Conservation (phyloP, 2,329 filamentous ascomycete species). For the Botrytis byssoidea region DNA sequence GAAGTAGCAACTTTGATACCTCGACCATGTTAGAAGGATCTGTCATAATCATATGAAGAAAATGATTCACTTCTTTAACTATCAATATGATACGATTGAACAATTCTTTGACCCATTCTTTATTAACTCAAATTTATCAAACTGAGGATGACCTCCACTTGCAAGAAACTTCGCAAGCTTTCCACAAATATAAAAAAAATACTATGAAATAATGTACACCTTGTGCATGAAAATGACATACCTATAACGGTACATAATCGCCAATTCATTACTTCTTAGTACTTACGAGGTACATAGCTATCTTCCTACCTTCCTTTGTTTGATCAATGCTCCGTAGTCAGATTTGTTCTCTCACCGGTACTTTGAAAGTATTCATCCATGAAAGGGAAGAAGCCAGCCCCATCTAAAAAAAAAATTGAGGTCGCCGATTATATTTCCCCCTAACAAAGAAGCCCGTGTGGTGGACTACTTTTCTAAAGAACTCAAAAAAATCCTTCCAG, state of each 20-base stretch:
- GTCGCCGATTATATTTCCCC: constrained; percentile 21
- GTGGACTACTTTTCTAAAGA: neutral
- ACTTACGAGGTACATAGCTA: constrained; percentile 11
- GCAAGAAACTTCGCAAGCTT: constrained; percentile 8
- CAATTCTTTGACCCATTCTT: neutral
- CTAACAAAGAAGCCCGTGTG: constrained; percentile 10
- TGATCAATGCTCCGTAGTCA: neutral
- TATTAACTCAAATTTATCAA: neutral
- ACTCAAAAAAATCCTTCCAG: neutral
- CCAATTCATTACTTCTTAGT: neutral
- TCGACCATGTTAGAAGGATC: constrained; percentile 9
- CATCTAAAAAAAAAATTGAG: constrained; percentile 13
- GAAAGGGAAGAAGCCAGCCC: constrained; percentile 4
- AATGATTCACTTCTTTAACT: neutral
- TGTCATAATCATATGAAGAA: neutral
- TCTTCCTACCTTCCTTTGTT: constrained; percentile 2
- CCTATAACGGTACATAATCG: neutral
- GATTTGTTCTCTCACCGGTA: neutral
- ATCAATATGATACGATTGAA: neutral
- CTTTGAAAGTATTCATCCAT: constrained; percentile 3
- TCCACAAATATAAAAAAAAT: neutral
- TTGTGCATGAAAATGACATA: constrained; percentile 12
- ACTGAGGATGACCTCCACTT: constrained; percentile 1
- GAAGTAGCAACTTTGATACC: constrained; percentile 14
- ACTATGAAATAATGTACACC: constrained; percentile 1